Evolutionary conservation across 805 yeast species (phyloP), one percentile per base, ranked within the genome.

Genomic region (Zygotorulaspora sp.): DNA sequence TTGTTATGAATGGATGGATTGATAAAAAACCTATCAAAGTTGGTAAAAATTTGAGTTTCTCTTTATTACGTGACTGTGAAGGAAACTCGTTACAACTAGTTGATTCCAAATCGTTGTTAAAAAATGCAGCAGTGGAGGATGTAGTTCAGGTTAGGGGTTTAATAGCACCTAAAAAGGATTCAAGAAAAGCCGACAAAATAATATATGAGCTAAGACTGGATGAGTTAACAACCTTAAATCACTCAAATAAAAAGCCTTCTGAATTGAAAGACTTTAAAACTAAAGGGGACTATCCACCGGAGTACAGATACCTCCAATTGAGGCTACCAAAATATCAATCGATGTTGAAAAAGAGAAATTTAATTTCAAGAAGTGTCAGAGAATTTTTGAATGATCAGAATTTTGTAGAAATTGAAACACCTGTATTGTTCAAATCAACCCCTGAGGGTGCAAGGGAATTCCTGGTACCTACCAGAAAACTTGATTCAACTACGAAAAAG

Each of bases 391-490:
- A 69, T 27, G 38, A 50, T 0, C 49, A 61, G 13, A 63, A 63
- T 1, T 92, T 92, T 58, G 74, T 75, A 0, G 97, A 92, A 55
- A 72, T 92, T 19, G 98, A 90, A 57, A 92, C 98, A 0, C 98
- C 98, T 1, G 59, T 90, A 5, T 64, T 92, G 19, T 92, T 92
- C 70, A 89, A 92, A 55, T 84, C 96, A 1, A 92, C 98, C 0
- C 98, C 98, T 0, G 98, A 92, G 61, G 98, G 98, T 11, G 98
- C 98, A 1, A 71, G 95, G 25, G 99, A 92, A 62, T 92, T 90
- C 58, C 62, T 92, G 32, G 97, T 92, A 0, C 98, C 98, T 1
- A 86, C 97, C 0, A 71, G 97, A 47, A 65, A 72, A 11, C 56
- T 65, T 1, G 62, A 63, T 2, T 63, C 68, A 18, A 28, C 30